A percentile compares a stretch with the other conserved stretches of the same genome.
Evolutionary conservation across 179 eudicot genomes (phyloP).

Genomic region (Amaranthus tricolor): DNA sequence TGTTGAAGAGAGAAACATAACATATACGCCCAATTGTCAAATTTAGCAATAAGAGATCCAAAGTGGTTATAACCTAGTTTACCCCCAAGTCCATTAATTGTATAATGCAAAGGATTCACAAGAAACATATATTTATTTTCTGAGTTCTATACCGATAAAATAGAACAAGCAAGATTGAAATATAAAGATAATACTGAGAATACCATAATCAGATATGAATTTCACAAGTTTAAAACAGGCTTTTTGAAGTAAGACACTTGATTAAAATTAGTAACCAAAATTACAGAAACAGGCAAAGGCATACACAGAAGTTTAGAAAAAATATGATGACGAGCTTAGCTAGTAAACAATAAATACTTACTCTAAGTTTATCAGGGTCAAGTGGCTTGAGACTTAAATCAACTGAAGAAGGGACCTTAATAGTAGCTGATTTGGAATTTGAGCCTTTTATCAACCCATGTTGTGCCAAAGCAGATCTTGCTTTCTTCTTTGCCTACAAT

Average conservation of each 20-base stretch:
- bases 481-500: slow-evolving; percentile 70
- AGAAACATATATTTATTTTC: too few species aligned
- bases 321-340: neutral
- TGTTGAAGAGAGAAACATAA: too few species aligned
- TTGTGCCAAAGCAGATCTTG: slow-evolving; percentile 49
- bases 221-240: neutral
- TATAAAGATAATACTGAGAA: neutral
- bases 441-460: slow-evolving; percentile 67
- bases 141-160: too few species aligned
- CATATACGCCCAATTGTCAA: too few species aligned
- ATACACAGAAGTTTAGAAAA: neutral
- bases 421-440: slow-evolving; percentile 44
- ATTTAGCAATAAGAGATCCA: too few species aligned
- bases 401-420: slow-evolving; percentile 72
- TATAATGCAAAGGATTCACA: too few species aligned
- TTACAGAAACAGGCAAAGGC: neutral
- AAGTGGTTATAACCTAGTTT: too few species aligned
- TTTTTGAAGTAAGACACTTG: neutral
- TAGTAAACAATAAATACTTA: slow-evolving; percentile 29
- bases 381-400: slow-evolving; percentile 67
- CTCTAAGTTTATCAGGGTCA: slow-evolving; percentile 82
- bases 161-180: neutral
- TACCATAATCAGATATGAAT: neutral
- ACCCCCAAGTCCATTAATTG: too few species aligned
- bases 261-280: neutral